phyloP scores from a whole-genome alignment of 2,329 filamentous ascomycete genomes.

The Fusarium palustre region DNA sequence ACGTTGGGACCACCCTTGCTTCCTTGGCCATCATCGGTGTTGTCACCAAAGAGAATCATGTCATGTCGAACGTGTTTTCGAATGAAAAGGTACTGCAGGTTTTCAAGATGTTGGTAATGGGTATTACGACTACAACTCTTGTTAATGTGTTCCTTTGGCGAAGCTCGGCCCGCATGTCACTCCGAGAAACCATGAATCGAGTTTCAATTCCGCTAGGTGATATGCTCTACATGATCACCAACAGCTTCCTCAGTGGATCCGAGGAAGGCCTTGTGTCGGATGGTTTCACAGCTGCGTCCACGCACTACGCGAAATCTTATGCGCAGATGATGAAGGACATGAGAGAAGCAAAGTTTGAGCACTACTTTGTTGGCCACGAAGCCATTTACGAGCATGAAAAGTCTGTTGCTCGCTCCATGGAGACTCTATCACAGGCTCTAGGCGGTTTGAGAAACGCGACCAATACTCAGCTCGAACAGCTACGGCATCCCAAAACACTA shows the following conservation, averaged over 20 bases:
- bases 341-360: slow-evolving; percentile 88
- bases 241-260: slow-evolving; percentile 83
- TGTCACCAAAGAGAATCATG: slow-evolving; percentile 88
- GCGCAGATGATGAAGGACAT: slow-evolving; percentile 79
- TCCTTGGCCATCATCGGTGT: slow-evolving; percentile 91
- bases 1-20: slow-evolving; percentile 85
- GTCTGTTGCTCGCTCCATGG: slow-evolving; percentile 83
- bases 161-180: slow-evolving; percentile 77
- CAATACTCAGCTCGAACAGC: slow-evolving; percentile 85
- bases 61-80: slow-evolving; percentile 86
- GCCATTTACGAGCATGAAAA: slow-evolving; percentile 82
- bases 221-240: slow-evolving; percentile 83
- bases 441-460: slow-evolving; percentile 91
- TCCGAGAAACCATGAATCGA: slow-evolving; percentile 77
- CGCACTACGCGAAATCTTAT: slow-evolving; percentile 74
- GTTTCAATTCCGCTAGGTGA: slow-evolving; percentile 81
- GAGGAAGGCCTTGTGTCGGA: slow-evolving; percentile 79
- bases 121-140: slow-evolving; percentile 74
- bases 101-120: slow-evolving; percentile 83
- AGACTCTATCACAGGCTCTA: slow-evolving; percentile 86
- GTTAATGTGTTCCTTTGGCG: slow-evolving; percentile 84
- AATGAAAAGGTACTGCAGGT: slow-evolving; percentile 84
- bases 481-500: slow-evolving; percentile 59
- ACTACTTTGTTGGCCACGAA: slow-evolving; percentile 84
- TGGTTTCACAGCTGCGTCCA: slow-evolving; percentile 71